phyloP scores from a whole-genome alignment of 1,284 basidiomycete species.

The Pulveroboletus sp. region DNA sequence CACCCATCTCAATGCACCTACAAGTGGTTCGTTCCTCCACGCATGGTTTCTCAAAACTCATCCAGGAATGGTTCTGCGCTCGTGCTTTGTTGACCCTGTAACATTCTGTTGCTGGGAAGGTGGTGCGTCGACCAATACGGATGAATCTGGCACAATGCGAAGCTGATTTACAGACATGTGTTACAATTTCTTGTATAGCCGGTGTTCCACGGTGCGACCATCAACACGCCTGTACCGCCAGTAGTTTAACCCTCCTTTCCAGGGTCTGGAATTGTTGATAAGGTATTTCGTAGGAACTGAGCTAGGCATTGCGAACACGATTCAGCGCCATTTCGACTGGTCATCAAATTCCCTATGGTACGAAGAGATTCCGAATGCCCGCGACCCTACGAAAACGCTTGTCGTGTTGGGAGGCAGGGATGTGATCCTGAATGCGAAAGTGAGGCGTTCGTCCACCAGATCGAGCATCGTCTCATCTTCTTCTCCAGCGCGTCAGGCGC shows the following conservation, averaged over 20 bases:
- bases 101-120: conserved; percentile 91
- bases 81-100: conserved; percentile 87
- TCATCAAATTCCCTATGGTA: conserved; percentile 85
- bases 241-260: conserved; percentile 12
- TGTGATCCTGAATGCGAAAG: conserved; percentile 70
- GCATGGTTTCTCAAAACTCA: conserved; percentile 83
- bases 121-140: conserved; percentile 40
- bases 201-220: conserved; percentile 50
- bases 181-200: conserved; percentile 82
- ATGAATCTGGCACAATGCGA: not conserved
- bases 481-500: conserved; percentile 57
- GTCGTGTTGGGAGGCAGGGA: conserved; percentile 83
- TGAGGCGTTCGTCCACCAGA: conserved; percentile 29
- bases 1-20: conserved; percentile 10
- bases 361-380: conserved; percentile 80
- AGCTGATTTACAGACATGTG: conserved; percentile 62
- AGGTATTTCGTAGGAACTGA: conserved; percentile 86
- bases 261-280: conserved; percentile 78
- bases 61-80: conserved; percentile 65
- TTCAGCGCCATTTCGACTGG: conserved; percentile 86
- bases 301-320: conserved; percentile 80
- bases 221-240: conserved; percentile 6
- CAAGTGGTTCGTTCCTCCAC: conserved; percentile 70
- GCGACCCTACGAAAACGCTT: conserved; percentile 53
- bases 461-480: conserved; percentile 3